A percentile compares a stretch with the other conserved stretches of the same genome.
phyloP scores from a whole-genome alignment of 2,329 filamentous ascomycete genomes.

The Dactylellina drechsleri region DNA sequence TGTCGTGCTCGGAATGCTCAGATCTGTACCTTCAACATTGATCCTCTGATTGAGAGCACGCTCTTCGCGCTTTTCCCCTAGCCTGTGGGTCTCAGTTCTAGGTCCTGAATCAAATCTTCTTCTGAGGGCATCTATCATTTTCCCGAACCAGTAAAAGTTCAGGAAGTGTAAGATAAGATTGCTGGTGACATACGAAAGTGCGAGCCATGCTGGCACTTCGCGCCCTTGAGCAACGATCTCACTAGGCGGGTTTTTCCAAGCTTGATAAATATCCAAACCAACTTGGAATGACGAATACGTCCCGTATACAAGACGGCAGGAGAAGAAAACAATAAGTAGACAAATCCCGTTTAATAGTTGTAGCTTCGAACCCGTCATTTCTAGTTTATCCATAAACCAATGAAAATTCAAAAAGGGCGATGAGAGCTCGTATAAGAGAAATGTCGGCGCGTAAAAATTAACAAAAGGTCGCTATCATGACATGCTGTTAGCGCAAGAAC shows the following conservation, averaged over 20 bases:
- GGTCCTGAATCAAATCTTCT: slow-evolving; percentile 72
- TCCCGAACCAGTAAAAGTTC: slow-evolving; percentile 86
- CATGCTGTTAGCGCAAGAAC: background rate
- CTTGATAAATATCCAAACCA: slow-evolving; percentile 75
- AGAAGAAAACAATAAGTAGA: slow-evolving; percentile 79
- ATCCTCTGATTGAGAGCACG: slow-evolving; percentile 11
- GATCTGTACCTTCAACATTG: slow-evolving; percentile 32
- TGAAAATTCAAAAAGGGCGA: slow-evolving; percentile 87
- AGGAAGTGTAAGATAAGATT: slow-evolving; percentile 79
- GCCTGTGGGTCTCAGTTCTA: background rate
- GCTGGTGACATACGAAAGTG: slow-evolving; percentile 72
- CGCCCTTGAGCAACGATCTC: slow-evolving; percentile 65
- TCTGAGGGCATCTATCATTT: slow-evolving; percentile 82
- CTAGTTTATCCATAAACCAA: slow-evolving; percentile 90
- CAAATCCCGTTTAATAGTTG: slow-evolving; percentile 82
- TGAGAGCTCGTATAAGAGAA: slow-evolving; percentile 88
- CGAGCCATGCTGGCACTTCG: slow-evolving; percentile 76
- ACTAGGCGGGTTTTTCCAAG: slow-evolving; percentile 64
- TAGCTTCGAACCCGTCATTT: slow-evolving; percentile 76
- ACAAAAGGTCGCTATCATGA: slow-evolving; percentile 76
- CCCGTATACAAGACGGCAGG: slow-evolving; percentile 80
- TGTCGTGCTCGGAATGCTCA: slow-evolving; percentile 19
- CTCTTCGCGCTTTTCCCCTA: background rate
- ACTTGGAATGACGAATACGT: slow-evolving; percentile 76
- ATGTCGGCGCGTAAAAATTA: slow-evolving; percentile 82